Evolutionary conservation across 352 stramenopile species (phyloP), one percentile per base, ranked within the genome.

Genomic region (Phytophthora tubulina): DNA sequence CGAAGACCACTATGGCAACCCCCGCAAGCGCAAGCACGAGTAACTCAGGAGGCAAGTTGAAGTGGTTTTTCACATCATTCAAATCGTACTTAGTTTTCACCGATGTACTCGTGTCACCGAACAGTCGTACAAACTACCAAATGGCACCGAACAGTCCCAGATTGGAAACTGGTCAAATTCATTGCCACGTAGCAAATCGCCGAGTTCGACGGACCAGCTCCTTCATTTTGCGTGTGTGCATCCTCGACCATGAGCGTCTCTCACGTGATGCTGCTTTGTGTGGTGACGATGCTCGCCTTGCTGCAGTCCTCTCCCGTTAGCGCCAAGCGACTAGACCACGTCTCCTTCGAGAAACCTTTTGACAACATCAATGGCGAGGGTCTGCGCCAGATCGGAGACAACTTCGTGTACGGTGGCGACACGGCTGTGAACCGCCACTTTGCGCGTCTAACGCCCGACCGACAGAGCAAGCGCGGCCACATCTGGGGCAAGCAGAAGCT

Each of bases 301-400:
- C 4, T 76, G 50, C 70, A 79, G 44, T 51, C 70, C 8, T 58
- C 63, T 15, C 48, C 48, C 32, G 59, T 45, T 35, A 60, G 45
- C 41, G 80, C 63, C 10, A 88, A 82, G 69, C 75, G 79, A 17
- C 67, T 93, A 42, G 49, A 78, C 42, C 59, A 76, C 32, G 73
- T 91, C 8, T 93, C 87, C 17, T 95, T 96, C 63, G 73, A 88
- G 36, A 95, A 96, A 60, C 89, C 89, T 2, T 96, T 95, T 58
- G 86, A 96, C 68, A 66, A 73, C 48, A 91, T 96, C 57, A 77
- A 81, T 46, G 59, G 77, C 41, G 81, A 92, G 3, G 87, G 87
- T 9, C 64, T 79, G 67, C 87, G 89, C 45, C 69, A 86, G 50
- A 55, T 93, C 14, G 78, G 85, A 54, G 63, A 70, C 57, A 80